phyloP scores from a whole-genome alignment of 768 basidiomycete genomes.

The Lyophyllum semitale region DNA sequence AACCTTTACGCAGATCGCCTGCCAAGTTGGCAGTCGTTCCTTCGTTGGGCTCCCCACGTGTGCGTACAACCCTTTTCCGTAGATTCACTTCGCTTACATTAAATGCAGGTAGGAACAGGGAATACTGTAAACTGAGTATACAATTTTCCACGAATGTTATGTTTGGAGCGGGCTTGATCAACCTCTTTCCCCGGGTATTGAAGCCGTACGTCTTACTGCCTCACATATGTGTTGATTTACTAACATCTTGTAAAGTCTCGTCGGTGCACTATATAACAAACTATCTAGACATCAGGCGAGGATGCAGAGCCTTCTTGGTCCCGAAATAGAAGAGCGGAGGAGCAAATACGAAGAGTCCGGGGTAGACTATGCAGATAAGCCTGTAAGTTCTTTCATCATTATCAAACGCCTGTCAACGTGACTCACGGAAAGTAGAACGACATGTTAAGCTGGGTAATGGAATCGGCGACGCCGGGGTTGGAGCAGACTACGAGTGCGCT shows the following conservation, averaged over 20 bases:
- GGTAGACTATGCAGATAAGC: conserved; percentile 11
- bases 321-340: conserved; percentile 8
- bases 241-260: conserved; percentile 1
- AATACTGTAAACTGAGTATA: conserved; percentile 27
- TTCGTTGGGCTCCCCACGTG: conserved; percentile 36
- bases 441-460: conserved; percentile 21
- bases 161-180: conserved; percentile 21
- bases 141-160: conserved; percentile 28
- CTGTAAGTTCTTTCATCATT: neutral
- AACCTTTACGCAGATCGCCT: conserved; percentile 26
- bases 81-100: neutral
- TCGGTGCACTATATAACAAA: conserved; percentile 7
- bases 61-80: conserved; percentile 17
- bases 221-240: neutral
- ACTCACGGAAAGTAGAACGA: conserved; percentile 13
- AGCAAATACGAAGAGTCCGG: conserved; percentile 7
- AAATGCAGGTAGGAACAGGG: conserved; percentile 27
- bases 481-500: conserved; percentile 9
- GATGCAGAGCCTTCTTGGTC: conserved; percentile 4
- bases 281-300: conserved; percentile 4
- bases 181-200: conserved; percentile 27
- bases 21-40: conserved; percentile 28
- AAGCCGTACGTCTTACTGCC: conserved; percentile 27
- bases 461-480: conserved; percentile 8
- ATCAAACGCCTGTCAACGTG: neutral